These are phyloP conservation scores for Penicillium sp. DNA, from an alignment of 2,329 filamentous ascomycete species.

Conservation along the genomic window DNA sequence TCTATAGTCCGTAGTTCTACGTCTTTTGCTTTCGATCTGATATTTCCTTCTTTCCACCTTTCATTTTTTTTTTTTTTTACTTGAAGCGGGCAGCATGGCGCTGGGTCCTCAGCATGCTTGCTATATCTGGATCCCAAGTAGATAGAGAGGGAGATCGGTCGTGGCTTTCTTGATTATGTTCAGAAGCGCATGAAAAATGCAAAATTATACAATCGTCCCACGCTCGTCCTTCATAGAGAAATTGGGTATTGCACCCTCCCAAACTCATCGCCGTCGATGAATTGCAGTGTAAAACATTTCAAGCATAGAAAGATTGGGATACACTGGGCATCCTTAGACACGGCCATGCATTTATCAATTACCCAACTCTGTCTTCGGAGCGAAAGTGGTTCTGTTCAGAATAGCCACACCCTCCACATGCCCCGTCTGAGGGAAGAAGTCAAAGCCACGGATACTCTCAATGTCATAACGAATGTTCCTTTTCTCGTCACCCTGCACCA, in stretches of 20 bases:
- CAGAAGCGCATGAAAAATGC: constrained; percentile 20
- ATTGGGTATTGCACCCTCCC: no score
- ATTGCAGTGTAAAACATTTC: not conserved
- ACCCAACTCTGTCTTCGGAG: constrained; percentile 8
- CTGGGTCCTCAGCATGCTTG: constrained; percentile 16
- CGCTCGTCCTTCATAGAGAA: no score
- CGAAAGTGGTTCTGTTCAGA: constrained; percentile 44
- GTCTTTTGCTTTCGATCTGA: constrained; percentile 11
- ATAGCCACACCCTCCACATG: constrained; percentile 66
- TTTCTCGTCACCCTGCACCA: constrained; percentile 65
- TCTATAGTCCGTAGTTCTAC: constrained; percentile 29
- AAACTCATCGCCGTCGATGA: not conserved
- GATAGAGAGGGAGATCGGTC: constrained; percentile 13
- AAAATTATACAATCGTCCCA: constrained; percentile 7
- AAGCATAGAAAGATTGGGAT: no score
- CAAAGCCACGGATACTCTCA: constrained; percentile 87
- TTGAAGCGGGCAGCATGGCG: constrained; percentile 17
- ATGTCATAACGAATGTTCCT: constrained; percentile 65
- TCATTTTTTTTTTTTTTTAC: constrained; percentile 9
- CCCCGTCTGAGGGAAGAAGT: constrained; percentile 89
- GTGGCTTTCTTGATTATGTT: constrained; percentile 11
- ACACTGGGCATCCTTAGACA: no score
- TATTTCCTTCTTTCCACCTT: constrained; percentile 10
- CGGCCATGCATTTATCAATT: not conserved
- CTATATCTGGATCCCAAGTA: constrained; percentile 18